Base-by-base conservation (phyloP, 441 rosid species). In the Populus tomentosa region DNA sequence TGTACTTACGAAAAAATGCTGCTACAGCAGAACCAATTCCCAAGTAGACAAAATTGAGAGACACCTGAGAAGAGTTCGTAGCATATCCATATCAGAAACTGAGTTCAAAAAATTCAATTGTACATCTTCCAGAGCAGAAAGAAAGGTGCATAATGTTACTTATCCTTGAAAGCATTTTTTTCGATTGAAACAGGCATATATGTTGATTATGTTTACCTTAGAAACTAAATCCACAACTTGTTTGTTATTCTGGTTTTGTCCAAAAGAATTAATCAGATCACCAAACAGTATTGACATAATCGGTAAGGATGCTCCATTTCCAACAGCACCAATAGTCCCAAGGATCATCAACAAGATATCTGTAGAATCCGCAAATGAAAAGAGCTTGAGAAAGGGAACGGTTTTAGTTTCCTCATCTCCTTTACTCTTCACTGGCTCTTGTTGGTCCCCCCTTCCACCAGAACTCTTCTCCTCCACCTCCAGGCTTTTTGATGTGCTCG, bases 1-100 rank as follows among this genome's bases (percentile, higher is more conserved):
- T 13, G n/a, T 50, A 67, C 98, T 89, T 88, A 93, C 97, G 97
- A 40, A 87, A 82, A 77, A 86, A 86, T 64, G 93, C 87, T 21
- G 90, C 91, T 0, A 74, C 84, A 59, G 73, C 87, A 10, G 91
- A 65, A 36, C 91, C 98, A 10, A 91, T 62, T 1, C 85, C 94
- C 85, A 93, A 85, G 81, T 88, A 90, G 11, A 89, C 85, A 79
- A 88, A 87, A 65, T 88, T 88, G 71, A 93, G 36, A 77, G 90
- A 77, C 10, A 93, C 90, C 97, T 92, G 21, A 26, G 24, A 50
- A 23, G 23, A 30, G 18, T 32, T 10, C 13, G 16, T 26, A 26
- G 1, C 20, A 11, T 26, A 16, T 67, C 7, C 0, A 16, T 28
- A 16, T 10, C 70, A 67, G 32, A 28, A 67, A 67, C 4, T 28